Evolutionary conservation across 2,329 filamentous ascomycete species (phyloP), one percentile per base, ranked within the genome.

Genomic region (Mariannaea elegans): DNA sequence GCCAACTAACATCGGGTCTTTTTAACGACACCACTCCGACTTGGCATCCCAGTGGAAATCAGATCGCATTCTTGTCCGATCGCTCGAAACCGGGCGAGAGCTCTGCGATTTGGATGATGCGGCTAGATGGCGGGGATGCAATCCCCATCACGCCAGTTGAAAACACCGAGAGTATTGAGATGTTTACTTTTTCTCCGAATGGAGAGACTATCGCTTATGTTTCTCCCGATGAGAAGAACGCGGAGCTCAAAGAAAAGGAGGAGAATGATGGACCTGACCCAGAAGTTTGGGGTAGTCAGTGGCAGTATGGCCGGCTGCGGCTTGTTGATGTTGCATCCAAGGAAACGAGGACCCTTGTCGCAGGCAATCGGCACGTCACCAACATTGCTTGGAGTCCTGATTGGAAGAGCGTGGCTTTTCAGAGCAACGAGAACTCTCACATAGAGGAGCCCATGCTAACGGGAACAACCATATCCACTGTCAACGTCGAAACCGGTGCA

Each of bases 211-310:
- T 70, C 3, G 63, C 64, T 0, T 70, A 67, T 23, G 16, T 65
- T 0, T 68, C 67, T 1, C 7, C 52, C 0, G 68, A 69, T 16
- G 63, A 63, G 24, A 66, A 67, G 13, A 23, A 10, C 0, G 41
- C 63, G 3, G 44, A 56, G 0, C 19, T 45, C 1, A 65, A 62
- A 27, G 54, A 67, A 2, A 63, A 61, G 1, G 49, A 67, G 2
- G 72, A 78, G 12, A 68, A 74, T 9, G 68, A 69, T 0, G 72
- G 73, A 8, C 67, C 73, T 27, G 77, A 76, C 55, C 69, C 67
- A 2, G 63, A 71, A 7, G 72, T 79, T 14, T 80, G 73, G 72
- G 76, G 73, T 23, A 61, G 75, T 34, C 65, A 73, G 12, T 78
- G 73, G 77, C 61, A 72, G 4, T 72, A 67, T 55, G 66, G 64